phyloP scores from a whole-genome alignment of 164 flowering plant genomes.

The Liriodendron chinense region DNA sequence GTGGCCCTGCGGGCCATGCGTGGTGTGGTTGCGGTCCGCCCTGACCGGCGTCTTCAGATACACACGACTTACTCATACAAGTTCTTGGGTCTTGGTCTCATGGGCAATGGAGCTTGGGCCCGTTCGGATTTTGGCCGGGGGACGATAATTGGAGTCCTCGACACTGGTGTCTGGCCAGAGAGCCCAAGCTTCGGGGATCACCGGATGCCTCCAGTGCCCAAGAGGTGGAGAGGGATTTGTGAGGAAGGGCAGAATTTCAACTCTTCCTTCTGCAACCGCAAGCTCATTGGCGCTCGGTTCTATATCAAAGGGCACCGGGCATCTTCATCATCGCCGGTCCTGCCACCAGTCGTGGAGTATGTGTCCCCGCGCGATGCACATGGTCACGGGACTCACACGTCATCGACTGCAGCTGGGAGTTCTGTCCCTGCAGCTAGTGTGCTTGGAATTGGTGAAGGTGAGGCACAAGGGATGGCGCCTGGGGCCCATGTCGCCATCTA shows the following conservation, averaged over 20 bases:
- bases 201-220: slow-evolving; percentile 66
- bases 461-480: slow-evolving; percentile 88
- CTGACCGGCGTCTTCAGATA: slow-evolving; percentile 42
- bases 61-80: slow-evolving; percentile 83
- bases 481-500: slow-evolving; percentile 86
- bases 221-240: slow-evolving; percentile 76
- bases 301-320: slow-evolving; percentile 62
- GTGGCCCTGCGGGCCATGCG: slow-evolving; percentile 26
- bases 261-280: slow-evolving; percentile 60
- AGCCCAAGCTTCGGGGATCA: slow-evolving; percentile 77
- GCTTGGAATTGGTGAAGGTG: slow-evolving; percentile 71
- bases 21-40: slow-evolving; percentile 60
- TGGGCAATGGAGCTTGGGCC: slow-evolving; percentile 32
- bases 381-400: slow-evolving; percentile 97
- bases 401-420: slow-evolving; percentile 80
- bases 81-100: slow-evolving; percentile 57
- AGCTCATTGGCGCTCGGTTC: slow-evolving; percentile 85
- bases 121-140: slow-evolving; percentile 54
- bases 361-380: slow-evolving; percentile 70
- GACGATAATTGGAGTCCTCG: slow-evolving; percentile 74
- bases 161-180: slow-evolving; percentile 95
- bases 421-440: slow-evolving; percentile 65
- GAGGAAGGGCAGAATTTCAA: slow-evolving; percentile 63
- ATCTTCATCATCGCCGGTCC: slow-evolving; percentile 26
- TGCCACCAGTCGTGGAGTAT: slow-evolving; percentile 38